Conservation (phyloP, 2,329 filamentous ascomycete genomes). For the Xylaria sp. region DNA sequence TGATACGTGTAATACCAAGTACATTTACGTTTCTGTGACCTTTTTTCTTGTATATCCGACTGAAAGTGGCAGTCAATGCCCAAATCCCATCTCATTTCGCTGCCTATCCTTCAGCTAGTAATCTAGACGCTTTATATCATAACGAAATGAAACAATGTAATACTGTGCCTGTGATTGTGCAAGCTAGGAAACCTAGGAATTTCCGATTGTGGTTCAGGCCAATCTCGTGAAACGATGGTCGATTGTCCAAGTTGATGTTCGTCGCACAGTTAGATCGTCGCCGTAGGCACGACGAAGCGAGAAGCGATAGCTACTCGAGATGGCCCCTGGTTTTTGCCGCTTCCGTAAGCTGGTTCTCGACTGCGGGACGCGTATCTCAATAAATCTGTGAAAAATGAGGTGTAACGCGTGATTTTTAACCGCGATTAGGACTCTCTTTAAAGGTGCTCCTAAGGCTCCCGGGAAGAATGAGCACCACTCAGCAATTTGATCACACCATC, state of each 20-base stretch:
- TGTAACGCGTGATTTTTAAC: constrained; percentile 16
- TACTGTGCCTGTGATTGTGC: constrained; percentile 7
- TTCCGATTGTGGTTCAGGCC: neutral
- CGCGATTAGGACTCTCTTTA: constrained; percentile 16
- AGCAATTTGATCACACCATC: neutral
- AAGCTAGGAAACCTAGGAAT: neutral
- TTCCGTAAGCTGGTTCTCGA: neutral
- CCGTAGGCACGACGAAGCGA: constrained; percentile 6
- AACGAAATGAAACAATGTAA: neutral
- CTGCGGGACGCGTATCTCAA: neutral
- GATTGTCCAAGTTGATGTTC: neutral
- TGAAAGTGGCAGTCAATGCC: neutral
- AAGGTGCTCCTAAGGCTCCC: constrained; percentile 14
- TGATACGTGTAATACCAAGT: neutral
- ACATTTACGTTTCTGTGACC: neutral
- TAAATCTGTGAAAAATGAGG: neutral
- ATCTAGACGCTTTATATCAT: neutral
- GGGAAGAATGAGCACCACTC: neutral
- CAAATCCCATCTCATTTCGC: neutral
- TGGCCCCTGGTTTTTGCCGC: neutral
- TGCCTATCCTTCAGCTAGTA: neutral
- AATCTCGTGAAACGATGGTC: neutral
- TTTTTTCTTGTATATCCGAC: neutral
- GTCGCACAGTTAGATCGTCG: constrained; percentile 5
- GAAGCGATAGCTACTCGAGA: constrained; percentile 9